Conservation (phyloP, 441 rosid genomes). For the Adansonia rubrostipa region DNA sequence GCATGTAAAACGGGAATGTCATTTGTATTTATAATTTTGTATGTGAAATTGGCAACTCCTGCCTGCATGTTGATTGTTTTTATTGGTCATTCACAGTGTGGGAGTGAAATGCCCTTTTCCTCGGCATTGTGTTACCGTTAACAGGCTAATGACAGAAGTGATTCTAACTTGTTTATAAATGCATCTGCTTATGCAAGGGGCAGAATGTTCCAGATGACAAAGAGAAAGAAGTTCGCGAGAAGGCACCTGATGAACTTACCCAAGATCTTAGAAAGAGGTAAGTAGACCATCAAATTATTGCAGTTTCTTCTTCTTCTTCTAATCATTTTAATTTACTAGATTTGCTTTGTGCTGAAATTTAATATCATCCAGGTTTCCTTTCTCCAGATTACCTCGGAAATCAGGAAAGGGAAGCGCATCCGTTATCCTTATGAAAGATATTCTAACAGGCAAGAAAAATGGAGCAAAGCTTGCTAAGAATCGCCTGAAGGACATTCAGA, state of each 20-base stretch:
- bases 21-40: neutral
- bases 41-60: neutral
- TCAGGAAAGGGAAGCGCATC: conserved; percentile 49
- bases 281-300: conserved; percentile 26
- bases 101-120: neutral
- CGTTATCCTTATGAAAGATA: conserved; percentile 43
- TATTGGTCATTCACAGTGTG: neutral
- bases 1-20: neutral
- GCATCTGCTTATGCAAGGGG: conserved; percentile 34
- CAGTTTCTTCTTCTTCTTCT: conserved; percentile 13
- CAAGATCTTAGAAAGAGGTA: conserved; percentile 53
- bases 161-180: conserved; percentile 22
- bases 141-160: conserved; percentile 7
- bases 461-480: conserved; percentile 33
- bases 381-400: conserved; percentile 54
- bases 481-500: conserved; percentile 26
- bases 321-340: conserved; percentile 7
- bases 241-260: conserved; percentile 29
- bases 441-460: conserved; percentile 47
- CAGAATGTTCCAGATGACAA: conserved; percentile 29
- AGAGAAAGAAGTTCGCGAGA: conserved; percentile 34
- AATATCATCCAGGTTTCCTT: conserved; percentile 30
- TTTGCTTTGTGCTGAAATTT: conserved; percentile 15
- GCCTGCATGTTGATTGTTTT: neutral
- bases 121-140: neutral